Conservation (phyloP, 73 alveolate species). For the Symbiodinium natans region DNA sequence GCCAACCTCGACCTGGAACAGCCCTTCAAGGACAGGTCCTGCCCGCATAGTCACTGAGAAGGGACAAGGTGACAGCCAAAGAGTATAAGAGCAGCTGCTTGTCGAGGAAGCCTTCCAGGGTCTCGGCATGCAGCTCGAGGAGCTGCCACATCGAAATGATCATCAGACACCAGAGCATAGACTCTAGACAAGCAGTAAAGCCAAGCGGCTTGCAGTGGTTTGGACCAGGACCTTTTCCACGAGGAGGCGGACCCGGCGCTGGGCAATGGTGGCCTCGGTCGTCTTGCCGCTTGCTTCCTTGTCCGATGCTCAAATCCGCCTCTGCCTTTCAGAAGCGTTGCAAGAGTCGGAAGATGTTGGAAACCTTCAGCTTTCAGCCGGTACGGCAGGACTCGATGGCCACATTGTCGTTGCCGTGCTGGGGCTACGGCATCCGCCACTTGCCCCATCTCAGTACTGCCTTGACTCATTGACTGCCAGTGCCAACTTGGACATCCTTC, state of each 20-base stretch:
- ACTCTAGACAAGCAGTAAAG: too few species aligned
- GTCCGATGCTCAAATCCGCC: conserved; percentile 1
- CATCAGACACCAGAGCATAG: not conserved
- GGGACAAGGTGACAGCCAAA: not conserved
- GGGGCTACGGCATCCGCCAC: conserved; percentile 99
- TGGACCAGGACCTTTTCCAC: conserved; percentile 97
- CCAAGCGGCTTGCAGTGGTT: not conserved
- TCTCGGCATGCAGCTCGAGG: conserved; percentile 90
- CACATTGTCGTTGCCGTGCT: conserved; percentile 98
- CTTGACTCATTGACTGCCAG: not conserved
- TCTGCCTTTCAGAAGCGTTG: too few species aligned
- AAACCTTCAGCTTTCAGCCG: too few species aligned
- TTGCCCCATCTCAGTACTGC: not conserved
- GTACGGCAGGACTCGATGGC: conserved; percentile 98
- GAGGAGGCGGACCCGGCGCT: conserved; percentile 99
- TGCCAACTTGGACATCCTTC: not conserved
- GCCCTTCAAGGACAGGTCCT: conserved; percentile 95
- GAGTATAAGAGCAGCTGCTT: too few species aligned
- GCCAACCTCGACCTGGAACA: conserved; percentile 98
- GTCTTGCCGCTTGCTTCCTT: conserved; percentile 99
- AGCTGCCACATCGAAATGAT: not conserved
- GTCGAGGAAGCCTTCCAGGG: conserved; percentile 69
- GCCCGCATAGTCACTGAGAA: not conserved
- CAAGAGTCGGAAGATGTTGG: too few species aligned
- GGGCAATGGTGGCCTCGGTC: conserved; percentile 99